Evolutionary conservation across 305 asterid genomes (phyloP).

Genomic region (Fraxinus sp.): DNA sequence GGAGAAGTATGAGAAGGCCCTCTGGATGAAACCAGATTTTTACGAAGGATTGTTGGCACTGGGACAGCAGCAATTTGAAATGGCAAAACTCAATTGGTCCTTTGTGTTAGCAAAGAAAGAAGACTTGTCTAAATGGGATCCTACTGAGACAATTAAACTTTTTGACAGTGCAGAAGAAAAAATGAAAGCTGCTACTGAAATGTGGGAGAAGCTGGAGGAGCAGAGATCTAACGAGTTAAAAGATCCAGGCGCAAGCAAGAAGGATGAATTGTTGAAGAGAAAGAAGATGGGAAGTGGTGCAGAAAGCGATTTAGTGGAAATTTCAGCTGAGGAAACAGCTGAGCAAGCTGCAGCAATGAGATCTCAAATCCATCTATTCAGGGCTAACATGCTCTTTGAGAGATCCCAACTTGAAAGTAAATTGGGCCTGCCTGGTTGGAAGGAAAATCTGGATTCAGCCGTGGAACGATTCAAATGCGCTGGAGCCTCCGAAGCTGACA

Average conservation of each 20-base stretch:
- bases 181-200: conserved; percentile 51
- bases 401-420: conserved; percentile 84
- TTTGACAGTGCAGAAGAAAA: conserved; percentile 47
- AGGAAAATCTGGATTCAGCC: conserved; percentile 72
- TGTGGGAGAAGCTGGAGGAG: conserved; percentile 57
- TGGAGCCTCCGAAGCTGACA: conserved; percentile 90
- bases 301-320: conserved; percentile 46
- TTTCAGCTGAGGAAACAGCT: conserved; percentile 33
- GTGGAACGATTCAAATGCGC: conserved; percentile 87
- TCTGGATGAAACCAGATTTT: conserved; percentile 41
- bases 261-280: conserved; percentile 37
- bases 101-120: conserved; percentile 51
- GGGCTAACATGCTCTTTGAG: conserved; percentile 97
- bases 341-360: conserved; percentile 87
- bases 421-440: conserved; percentile 69
- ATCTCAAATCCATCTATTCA: conserved; percentile 84
- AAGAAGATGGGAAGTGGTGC: conserved; percentile 32
- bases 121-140: conserved; percentile 45
- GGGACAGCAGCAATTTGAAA: conserved; percentile 56
- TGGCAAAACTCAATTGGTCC: conserved; percentile 55
- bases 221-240: conserved; percentile 41
- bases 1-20: conserved; percentile 51
- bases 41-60: conserved; percentile 46
- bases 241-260: conserved; percentile 39
- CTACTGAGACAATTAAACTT: conserved; percentile 40